phyloP scores from a whole-genome alignment of 768 basidiomycete species.

The Punctularia strigosozonata region DNA sequence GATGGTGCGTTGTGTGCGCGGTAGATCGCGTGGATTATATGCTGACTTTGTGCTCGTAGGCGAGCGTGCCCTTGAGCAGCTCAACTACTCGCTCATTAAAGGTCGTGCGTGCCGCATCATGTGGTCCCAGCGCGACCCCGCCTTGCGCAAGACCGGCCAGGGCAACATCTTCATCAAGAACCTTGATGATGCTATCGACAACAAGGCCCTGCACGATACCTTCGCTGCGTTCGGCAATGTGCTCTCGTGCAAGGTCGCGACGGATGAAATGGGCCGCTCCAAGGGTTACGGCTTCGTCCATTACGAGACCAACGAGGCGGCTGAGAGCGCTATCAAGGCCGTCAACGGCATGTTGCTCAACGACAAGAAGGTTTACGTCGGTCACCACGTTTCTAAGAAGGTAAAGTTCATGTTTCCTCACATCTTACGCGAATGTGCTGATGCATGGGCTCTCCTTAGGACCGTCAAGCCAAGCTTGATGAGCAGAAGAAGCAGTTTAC shows the following conservation, averaged over 20 bases:
- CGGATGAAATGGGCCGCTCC: constrained; percentile 89
- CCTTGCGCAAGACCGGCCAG: constrained; percentile 97
- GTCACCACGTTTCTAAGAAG: constrained; percentile 95
- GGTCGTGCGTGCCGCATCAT: constrained; percentile 98
- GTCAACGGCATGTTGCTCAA: constrained; percentile 99
- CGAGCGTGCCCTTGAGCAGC: constrained; percentile 96
- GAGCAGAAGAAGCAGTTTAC: constrained; percentile 97
- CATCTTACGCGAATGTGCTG: not conserved
- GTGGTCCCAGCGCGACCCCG: constrained; percentile 99
- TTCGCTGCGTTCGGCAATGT: constrained; percentile 99
- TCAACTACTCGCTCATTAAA: constrained; percentile 99
- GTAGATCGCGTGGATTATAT: constrained; percentile 1
- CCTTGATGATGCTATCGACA: constrained; percentile 92
- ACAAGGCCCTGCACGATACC: constrained; percentile 99
- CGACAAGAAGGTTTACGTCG: constrained; percentile 99
- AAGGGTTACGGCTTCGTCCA: constrained; percentile 99
- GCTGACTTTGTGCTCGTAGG: constrained; percentile 30
- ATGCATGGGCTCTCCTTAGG: constrained; percentile 28
- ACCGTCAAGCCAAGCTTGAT: constrained; percentile 96
- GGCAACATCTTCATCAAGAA: constrained; percentile 99
- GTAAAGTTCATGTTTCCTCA: constrained; percentile 19
- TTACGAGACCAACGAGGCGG: constrained; percentile 95
- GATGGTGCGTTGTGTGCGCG: constrained; percentile 53
- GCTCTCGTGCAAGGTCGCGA: constrained; percentile 97
- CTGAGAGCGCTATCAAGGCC: constrained; percentile 91